Conservation (phyloP, 129 eudicot species). For the Saposhnikovia divaricata region DNA sequence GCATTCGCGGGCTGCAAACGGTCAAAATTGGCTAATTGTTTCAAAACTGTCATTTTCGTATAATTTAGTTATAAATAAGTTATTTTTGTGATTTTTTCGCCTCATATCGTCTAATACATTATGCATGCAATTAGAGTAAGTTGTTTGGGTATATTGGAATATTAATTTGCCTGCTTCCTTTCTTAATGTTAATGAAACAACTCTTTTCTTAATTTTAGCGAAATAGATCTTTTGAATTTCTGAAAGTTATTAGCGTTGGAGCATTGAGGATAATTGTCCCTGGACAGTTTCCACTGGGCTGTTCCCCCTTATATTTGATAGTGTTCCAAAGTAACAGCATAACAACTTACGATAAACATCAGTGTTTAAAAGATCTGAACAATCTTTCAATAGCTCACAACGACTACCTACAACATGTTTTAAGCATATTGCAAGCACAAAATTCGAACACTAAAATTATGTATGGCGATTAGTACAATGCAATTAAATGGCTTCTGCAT, state of each 20-base stretch:
- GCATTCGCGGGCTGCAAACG: too few species aligned
- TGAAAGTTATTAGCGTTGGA: constrained; percentile 10
- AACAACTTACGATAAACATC: constrained; percentile 7
- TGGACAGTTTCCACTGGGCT: constrained; percentile 16
- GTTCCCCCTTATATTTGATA: constrained; percentile 5
- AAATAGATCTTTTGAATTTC: neutral
- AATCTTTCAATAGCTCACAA: constrained; percentile 10
- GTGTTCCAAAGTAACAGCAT: constrained; percentile 1
- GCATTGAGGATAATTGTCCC: constrained; percentile 16
- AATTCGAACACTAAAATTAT: neutral
- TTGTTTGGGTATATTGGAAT: neutral
- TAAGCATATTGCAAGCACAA: neutral
- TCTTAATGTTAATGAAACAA: too few species aligned
- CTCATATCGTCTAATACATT: neutral
- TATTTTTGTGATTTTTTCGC: neutral
- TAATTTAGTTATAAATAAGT: too few species aligned
- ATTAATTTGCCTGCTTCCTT: neutral
- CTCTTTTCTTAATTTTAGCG: neutral
- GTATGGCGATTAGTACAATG: constrained; percentile 25
- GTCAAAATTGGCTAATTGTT: too few species aligned
- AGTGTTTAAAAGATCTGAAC: constrained; percentile 4
- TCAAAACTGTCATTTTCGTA: too few species aligned
- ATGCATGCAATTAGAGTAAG: neutral
- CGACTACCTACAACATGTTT: neutral
- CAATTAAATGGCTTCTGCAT: constrained; percentile 7